Evolutionary conservation across 225 moss, liverwort and hornwort genomes (phyloP).

Genomic region (Bryoerythrophyllum caledonicum): DNA sequence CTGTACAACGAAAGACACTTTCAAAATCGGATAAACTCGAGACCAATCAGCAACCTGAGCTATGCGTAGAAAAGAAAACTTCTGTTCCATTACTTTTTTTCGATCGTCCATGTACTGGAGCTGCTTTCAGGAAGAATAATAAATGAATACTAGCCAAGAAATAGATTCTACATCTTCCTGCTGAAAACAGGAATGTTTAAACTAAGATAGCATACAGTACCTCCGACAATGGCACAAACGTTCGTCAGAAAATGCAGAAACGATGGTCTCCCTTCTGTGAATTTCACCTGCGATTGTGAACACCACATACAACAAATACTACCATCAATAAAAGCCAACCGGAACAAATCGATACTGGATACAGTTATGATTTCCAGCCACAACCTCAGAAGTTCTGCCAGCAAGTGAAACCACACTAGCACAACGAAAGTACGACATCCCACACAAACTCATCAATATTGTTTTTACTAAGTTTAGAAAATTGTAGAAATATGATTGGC

Average conservation of each 20-base stretch:
- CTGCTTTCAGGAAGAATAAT: neutral
- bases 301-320: neutral
- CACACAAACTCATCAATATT: neutral
- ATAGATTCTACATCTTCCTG: neutral
- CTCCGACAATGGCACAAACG: conserved; percentile 67
- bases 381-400: neutral
- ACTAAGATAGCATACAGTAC: conserved; percentile 20
- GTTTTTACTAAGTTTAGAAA: neutral
- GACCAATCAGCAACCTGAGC: neutral
- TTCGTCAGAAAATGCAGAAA: conserved; percentile 67
- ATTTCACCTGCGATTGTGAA: conserved; percentile 49
- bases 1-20: conserved; percentile 27
- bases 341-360: neutral
- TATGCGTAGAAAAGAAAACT: no score
- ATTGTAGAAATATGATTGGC: neutral
- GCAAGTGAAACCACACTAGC: neutral
- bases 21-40: neutral
- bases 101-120: neutral
- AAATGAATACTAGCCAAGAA: neutral
- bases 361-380: neutral
- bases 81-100: neutral
- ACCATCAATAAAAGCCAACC: neutral
- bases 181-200: neutral
- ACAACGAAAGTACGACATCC: neutral
- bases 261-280: conserved; percentile 50